phyloP scores from a whole-genome alignment of 2,329 filamentous ascomycete genomes.

The Pseudogymnoascus sp. region DNA sequence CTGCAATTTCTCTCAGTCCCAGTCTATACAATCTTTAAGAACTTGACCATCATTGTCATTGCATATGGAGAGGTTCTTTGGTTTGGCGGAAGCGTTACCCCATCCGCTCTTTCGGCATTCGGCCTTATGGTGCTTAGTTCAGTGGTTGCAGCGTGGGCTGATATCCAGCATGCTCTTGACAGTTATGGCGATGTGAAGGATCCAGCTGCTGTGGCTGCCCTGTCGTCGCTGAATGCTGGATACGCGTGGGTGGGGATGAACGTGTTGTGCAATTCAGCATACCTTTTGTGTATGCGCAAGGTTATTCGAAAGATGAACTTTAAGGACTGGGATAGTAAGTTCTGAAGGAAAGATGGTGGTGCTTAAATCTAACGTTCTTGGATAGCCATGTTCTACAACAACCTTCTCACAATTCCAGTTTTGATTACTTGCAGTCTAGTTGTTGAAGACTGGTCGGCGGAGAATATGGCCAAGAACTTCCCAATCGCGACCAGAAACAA shows the following conservation, averaged over 20 bases:
- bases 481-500: constrained; percentile 63
- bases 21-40: constrained; percentile 98
- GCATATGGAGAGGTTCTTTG: constrained; percentile 92
- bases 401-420: constrained; percentile 84
- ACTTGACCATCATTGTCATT: constrained; percentile 91
- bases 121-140: constrained; percentile 90
- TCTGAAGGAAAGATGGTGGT: too few relatives aligned
- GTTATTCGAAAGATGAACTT: constrained; percentile 97
- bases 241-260: constrained; percentile 95
- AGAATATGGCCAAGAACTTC: constrained; percentile 78
- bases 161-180: constrained; percentile 72
- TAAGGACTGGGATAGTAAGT: constrained; percentile 94
- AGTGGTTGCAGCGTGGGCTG: constrained; percentile 85
- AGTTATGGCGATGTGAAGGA: constrained; percentile 27
- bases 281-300: constrained; percentile 84
- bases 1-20: constrained; percentile 89
- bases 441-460: constrained; percentile 78
- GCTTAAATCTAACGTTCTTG: not conserved
- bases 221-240: constrained; percentile 80
- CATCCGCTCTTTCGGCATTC: constrained; percentile 78
- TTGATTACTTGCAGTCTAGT: constrained; percentile 69
- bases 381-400: constrained; percentile 97
- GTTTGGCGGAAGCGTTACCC: constrained; percentile 84
- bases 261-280: constrained; percentile 81
- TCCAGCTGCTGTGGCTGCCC: constrained; percentile 56